These are phyloP conservation scores for Porpolomopsis calyptriformis DNA, from an alignment of 768 basidiomycete genomes.

Conservation along the genomic window DNA sequence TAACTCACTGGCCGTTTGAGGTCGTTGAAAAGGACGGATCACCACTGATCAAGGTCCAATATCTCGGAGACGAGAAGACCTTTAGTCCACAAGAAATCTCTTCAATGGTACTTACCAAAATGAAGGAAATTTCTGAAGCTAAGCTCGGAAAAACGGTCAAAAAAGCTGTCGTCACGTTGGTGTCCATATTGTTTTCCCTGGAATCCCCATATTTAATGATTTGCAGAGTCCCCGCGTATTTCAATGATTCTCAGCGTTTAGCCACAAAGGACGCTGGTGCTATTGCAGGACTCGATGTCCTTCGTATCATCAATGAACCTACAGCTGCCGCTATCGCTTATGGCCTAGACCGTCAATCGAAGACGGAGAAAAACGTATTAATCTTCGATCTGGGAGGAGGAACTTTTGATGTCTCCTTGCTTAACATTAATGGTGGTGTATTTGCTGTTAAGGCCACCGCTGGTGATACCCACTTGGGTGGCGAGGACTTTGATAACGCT, in stretches of 20 bases:
- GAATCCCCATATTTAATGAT: conserved; percentile 9
- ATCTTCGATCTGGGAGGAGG: conserved; percentile 99
- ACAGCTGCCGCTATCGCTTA: conserved; percentile 98
- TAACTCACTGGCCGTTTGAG: conserved; percentile 90
- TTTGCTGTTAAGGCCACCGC: conserved; percentile 98
- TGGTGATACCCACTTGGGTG: conserved; percentile 96
- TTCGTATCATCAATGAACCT: conserved; percentile 98
- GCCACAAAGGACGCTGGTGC: conserved; percentile 97
- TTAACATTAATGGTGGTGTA: conserved; percentile 95
- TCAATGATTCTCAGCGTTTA: conserved; percentile 98
- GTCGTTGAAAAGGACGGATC: conserved; percentile 82
- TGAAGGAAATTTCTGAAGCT: conserved; percentile 97
- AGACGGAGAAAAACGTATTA: conserved; percentile 86
- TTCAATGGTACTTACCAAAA: conserved; percentile 93
- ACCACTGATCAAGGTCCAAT: conserved; percentile 80
- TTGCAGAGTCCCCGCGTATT: conserved; percentile 83
- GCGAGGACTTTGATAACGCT: conserved; percentile 98
- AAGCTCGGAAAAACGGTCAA: conserved; percentile 77
- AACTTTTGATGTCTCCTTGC: conserved; percentile 94
- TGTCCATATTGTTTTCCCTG: conserved; percentile 12
- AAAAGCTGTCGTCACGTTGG: conserved; percentile 94
- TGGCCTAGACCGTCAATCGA: conserved; percentile 91
- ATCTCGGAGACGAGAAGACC: conserved; percentile 88
- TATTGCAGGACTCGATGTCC: conserved; percentile 89
- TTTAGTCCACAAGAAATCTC: conserved; percentile 98